These are phyloP conservation scores for Pseudogymnoascus sp. DNA, from an alignment of 2,329 filamentous ascomycete species.

Conservation along the genomic window DNA sequence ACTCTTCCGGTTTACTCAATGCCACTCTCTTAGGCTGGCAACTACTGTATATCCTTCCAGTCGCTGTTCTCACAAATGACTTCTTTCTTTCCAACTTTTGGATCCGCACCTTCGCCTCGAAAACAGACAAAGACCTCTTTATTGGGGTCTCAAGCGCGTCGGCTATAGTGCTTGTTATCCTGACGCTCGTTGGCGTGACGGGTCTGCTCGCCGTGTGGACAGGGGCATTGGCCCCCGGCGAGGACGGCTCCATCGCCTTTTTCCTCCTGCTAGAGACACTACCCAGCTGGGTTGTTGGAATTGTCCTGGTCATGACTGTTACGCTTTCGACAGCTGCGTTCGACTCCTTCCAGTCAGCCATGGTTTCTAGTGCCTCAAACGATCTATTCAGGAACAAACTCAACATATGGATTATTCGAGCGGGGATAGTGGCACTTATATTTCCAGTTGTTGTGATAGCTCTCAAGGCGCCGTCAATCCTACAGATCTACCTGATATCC, in stretches of 20 bases:
- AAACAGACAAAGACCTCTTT: conserved; percentile 69
- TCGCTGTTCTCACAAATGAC: conserved; percentile 75
- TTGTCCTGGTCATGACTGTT: conserved; percentile 74
- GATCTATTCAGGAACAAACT: conserved; percentile 78
- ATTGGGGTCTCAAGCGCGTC: conserved; percentile 64
- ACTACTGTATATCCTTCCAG: conserved; percentile 73
- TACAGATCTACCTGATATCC: conserved; percentile 77
- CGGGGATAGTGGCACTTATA: conserved; percentile 61
- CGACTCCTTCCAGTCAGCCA: conserved; percentile 72
- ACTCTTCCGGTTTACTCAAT: conserved; percentile 60
- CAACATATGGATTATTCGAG: conserved; percentile 65
- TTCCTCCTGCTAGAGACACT: conserved; percentile 66
- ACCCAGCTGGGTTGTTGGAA: conserved; percentile 72
- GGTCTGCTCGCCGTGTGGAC: conserved; percentile 74
- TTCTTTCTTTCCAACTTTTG: conserved; percentile 82
- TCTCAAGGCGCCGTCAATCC: conserved; percentile 62
- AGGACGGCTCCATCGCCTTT: conserved; percentile 61
- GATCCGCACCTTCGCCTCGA: conserved; percentile 75
- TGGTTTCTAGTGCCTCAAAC: conserved; percentile 79
- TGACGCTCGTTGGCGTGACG: conserved; percentile 63
- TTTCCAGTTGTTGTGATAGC: conserved; percentile 67
- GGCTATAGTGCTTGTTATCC: conserved; percentile 55
- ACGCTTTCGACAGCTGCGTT: conserved; percentile 70
- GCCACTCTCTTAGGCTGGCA: conserved; percentile 71
- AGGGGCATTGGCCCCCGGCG: conserved; percentile 55